phyloP scores from a whole-genome alignment of 768 basidiomycete genomes.

The Mycena floridula region DNA sequence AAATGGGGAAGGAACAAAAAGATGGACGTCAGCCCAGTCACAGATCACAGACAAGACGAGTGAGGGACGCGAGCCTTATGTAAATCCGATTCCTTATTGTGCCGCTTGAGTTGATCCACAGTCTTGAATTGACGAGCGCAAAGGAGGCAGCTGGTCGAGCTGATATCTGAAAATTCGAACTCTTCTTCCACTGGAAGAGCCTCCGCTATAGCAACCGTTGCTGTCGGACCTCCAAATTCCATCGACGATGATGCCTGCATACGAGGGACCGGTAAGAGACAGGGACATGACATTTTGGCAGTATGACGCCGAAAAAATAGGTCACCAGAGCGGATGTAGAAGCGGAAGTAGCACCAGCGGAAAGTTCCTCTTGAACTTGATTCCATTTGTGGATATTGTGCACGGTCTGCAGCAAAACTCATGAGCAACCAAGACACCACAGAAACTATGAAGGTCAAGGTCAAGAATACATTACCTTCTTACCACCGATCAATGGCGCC shows the following conservation, averaged over 20 bases:
- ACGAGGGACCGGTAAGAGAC: constrained; percentile 20
- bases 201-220: constrained; percentile 16
- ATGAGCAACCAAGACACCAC: not conserved
- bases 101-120: constrained; percentile 77
- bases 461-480: constrained; percentile 49
- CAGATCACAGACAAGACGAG: constrained; percentile 21
- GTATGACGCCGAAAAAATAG: constrained; percentile 19
- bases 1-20: constrained; percentile 11
- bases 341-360: constrained; percentile 29
- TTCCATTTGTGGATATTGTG: constrained; percentile 98
- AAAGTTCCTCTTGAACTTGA: constrained; percentile 85
- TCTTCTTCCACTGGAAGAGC: constrained; percentile 49
- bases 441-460: not conserved
- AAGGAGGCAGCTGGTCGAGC: constrained; percentile 74
- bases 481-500: constrained; percentile 77
- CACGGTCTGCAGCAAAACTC: constrained; percentile 49
- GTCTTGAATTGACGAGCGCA: constrained; percentile 93
- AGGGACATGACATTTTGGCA: constrained; percentile 11
- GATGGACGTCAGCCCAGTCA: constrained; percentile 25
- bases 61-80: constrained; percentile 76
- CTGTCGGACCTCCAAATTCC: no score
- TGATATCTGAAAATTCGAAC: constrained; percentile 79
- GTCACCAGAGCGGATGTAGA: constrained; percentile 27
- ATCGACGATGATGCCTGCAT: constrained; percentile 20
- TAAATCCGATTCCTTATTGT: constrained; percentile 89